Evolutionary conservation across 352 stramenopile species (phyloP).

Genomic region (Globisporangium megalacanthum): DNA sequence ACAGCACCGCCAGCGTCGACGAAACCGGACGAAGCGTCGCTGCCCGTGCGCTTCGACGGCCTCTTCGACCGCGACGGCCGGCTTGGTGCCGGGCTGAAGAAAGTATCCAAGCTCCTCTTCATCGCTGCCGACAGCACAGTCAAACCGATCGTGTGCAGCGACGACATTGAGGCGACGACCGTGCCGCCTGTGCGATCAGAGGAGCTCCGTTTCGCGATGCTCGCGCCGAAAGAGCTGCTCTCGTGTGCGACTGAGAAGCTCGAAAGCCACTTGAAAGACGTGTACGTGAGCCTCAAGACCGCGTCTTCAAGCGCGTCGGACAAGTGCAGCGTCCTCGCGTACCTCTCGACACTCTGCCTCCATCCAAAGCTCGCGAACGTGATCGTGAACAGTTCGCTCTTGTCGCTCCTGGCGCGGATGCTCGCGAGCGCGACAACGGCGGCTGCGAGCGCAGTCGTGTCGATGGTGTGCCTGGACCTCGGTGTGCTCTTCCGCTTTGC

Average conservation of each 20-base stretch:
- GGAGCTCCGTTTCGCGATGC: slow-evolving; percentile 31
- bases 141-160: slow-evolving; percentile 54
- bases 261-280: slow-evolving; percentile 67
- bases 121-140: slow-evolving; percentile 45
- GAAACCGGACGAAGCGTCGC: background rate
- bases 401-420: slow-evolving; percentile 56
- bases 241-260: slow-evolving; percentile 39
- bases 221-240: slow-evolving; percentile 35
- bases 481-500: slow-evolving; percentile 64
- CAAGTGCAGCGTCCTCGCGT: slow-evolving; percentile 45
- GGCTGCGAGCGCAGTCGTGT: slow-evolving; percentile 16
- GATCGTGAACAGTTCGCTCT: slow-evolving; percentile 78
- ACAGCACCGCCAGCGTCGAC: slow-evolving; percentile 22
- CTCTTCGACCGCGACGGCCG: slow-evolving; percentile 29
- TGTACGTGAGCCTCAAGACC: slow-evolving; percentile 68
- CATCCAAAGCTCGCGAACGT: slow-evolving; percentile 64
- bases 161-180: slow-evolving; percentile 37
- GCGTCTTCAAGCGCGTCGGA: slow-evolving; percentile 14
- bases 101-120: slow-evolving; percentile 55
- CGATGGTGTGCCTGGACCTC: slow-evolving; percentile 53
- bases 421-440: slow-evolving; percentile 13
- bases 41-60: slow-evolving; percentile 14
- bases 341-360: slow-evolving; percentile 52
- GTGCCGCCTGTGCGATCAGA: slow-evolving; percentile 21
- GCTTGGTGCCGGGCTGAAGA: slow-evolving; percentile 29